These are phyloP conservation scores for Backusella parvicylindrica DNA, from an alignment of 192 early-diverging fungal species.

Conservation along the genomic window DNA sequence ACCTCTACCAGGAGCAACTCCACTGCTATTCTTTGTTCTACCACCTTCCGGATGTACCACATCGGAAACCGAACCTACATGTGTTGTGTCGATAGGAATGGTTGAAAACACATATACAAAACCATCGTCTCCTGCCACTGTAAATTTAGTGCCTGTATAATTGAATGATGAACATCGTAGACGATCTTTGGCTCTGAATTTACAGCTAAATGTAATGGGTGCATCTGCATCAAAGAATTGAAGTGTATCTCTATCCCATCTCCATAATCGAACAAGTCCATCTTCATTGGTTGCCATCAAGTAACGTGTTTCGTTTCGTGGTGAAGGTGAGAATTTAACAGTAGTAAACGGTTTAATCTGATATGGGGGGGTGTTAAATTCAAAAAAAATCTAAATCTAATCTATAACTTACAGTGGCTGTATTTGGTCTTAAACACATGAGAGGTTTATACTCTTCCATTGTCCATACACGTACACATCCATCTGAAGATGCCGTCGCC, in stretches of 20 bases:
- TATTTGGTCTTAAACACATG: constrained; percentile 45
- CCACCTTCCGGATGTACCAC: not conserved
- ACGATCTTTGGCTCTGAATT: constrained; percentile 45
- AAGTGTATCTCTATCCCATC: constrained; percentile 58
- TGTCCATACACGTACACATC: constrained; percentile 76
- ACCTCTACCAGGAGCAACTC: constrained; percentile 1
- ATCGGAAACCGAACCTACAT: constrained; percentile 19
- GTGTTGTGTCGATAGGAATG: constrained; percentile 43
- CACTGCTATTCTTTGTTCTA: not conserved
- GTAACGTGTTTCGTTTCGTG: constrained; percentile 60
- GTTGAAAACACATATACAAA: constrained; percentile 75
- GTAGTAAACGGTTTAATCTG: constrained; percentile 57
- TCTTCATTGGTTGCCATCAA: constrained; percentile 71
- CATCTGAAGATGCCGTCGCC: constrained; percentile 73
- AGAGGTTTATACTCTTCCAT: constrained; percentile 66
- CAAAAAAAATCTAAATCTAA: constrained; percentile 9
- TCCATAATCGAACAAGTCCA: constrained; percentile 70
- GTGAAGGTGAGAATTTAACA: constrained; percentile 77
- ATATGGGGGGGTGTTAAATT: not conserved
- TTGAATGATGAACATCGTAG: constrained; percentile 70
- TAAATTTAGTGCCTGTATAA: constrained; percentile 73
- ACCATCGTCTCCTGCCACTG: constrained; percentile 73
- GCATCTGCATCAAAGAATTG: constrained; percentile 44
- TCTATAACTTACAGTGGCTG: constrained; percentile 35
- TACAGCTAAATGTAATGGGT: constrained; percentile 55